Conservation (phyloP, 192 early-diverging fungal genomes). For the Spizellomyces punctatus region DNA sequence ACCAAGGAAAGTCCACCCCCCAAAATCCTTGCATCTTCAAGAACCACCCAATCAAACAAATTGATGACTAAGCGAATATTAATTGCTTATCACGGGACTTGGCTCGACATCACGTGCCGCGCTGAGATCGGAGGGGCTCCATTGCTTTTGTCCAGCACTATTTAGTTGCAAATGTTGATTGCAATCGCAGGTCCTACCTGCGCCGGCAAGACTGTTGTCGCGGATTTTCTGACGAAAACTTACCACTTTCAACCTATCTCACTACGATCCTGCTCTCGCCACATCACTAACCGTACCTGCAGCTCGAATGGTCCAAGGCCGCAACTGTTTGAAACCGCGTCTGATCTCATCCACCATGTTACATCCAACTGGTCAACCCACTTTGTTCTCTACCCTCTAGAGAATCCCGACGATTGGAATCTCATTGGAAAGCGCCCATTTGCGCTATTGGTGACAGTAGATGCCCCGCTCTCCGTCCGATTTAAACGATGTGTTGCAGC, state of each 20-base stretch:
- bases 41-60: too few relatives aligned
- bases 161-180: slow-evolving; percentile 68
- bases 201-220: slow-evolving; percentile 69
- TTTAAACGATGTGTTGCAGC: slow-evolving; percentile 43
- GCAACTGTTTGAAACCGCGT: slow-evolving; percentile 53
- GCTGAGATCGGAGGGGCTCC: not conserved
- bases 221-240: slow-evolving; percentile 53
- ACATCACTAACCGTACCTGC: not conserved
- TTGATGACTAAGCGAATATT: too few relatives aligned
- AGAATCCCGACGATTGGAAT: slow-evolving; percentile 56
- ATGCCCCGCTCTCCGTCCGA: slow-evolving; percentile 74
- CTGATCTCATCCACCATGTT: slow-evolving; percentile 66
- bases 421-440: slow-evolving; percentile 70
- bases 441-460: slow-evolving; percentile 81
- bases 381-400: slow-evolving; percentile 73
- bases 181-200: slow-evolving; percentile 65
- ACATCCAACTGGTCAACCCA: slow-evolving; percentile 75
- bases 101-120: too few relatives aligned
- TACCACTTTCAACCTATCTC: slow-evolving; percentile 53
- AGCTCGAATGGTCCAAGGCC: not conserved
- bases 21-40: too few relatives aligned
- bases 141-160: not conserved
- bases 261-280: not conserved
- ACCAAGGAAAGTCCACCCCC: too few relatives aligned
- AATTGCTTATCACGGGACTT: too few relatives aligned